Percentiles rank a stretch among this genome's conserved stretches.
Conservation (phyloP, 192 early-diverging fungal genomes). For the Podila verticillata region DNA sequence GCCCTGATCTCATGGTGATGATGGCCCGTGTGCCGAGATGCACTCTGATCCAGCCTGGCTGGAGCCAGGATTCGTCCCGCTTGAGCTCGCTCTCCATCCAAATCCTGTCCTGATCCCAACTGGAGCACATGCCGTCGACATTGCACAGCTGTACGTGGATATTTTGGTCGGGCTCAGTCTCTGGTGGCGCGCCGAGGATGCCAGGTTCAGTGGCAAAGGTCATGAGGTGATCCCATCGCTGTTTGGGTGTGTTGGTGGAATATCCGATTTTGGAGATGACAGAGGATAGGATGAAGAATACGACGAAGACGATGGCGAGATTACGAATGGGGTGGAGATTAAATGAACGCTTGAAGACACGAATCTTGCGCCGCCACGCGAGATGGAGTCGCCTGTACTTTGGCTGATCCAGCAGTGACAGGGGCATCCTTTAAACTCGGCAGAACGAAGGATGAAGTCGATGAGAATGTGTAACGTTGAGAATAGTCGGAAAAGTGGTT, state of each 20-base stretch:
- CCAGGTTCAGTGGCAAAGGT: conserved; percentile 12
- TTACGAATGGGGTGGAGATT: conserved; percentile 13
- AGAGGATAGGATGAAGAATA: not conserved
- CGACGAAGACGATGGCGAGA: conserved; percentile 13
- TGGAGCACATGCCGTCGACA: conserved; percentile 22
- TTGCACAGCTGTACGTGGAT: conserved; percentile 25
- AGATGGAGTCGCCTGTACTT: conserved; percentile 4
- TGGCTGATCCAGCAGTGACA: conserved; percentile 18
- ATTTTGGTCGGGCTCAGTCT: conserved; percentile 7
- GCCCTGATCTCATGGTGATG: conserved; percentile 13
- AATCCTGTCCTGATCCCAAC: conserved; percentile 8
- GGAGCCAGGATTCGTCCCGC: conserved; percentile 32
- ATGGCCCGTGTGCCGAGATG: conserved; percentile 34
- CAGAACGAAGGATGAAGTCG: not conserved
- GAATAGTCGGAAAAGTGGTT: not conserved
- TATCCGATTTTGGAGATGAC: conserved; percentile 12
- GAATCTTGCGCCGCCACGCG: conserved; percentile 3
- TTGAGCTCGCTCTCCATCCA: conserved; percentile 31
- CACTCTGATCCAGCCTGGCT: conserved; percentile 28
- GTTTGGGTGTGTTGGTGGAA: conserved; percentile 9
- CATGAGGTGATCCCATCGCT: conserved; percentile 17
- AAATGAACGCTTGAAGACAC: conserved; percentile 8
- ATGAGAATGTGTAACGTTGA: not conserved
- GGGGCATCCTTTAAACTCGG: not conserved
- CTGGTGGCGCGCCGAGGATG: conserved; percentile 30